Conservation (phyloP, 441 rosid genomes). For the Adansonia madagascariensis region DNA sequence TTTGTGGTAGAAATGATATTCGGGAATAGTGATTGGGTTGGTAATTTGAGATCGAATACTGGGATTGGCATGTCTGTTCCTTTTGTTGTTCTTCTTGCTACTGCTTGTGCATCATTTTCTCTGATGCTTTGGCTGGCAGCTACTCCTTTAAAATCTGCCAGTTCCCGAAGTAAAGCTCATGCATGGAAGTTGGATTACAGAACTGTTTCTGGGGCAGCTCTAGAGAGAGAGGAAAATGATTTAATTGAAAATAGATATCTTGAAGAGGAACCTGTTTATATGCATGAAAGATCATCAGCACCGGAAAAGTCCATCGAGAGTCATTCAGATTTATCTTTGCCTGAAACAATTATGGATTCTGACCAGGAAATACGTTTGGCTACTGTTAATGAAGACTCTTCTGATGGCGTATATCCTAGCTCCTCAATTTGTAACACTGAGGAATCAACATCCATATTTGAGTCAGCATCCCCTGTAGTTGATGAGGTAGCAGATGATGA, state of each 20-base stretch:
- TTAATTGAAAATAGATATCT: conserved; percentile 42
- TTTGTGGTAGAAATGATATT: conserved; percentile 87
- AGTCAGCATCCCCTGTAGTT: conserved; percentile 33
- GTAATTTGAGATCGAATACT: conserved; percentile 73
- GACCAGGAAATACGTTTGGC: conserved; percentile 50
- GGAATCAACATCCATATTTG: conserved; percentile 38
- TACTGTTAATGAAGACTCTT: conserved; percentile 46
- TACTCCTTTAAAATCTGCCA: conserved; percentile 84
- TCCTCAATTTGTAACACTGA: conserved; percentile 28
- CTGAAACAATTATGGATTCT: conserved; percentile 56
- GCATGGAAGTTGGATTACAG: conserved; percentile 57
- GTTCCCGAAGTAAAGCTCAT: conserved; percentile 51
- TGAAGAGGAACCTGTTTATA: conserved; percentile 41
- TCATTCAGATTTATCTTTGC: conserved; percentile 44
- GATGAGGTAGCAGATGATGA: conserved; percentile 44
- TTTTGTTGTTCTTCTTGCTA: conserved; percentile 59
- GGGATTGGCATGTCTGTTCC: conserved; percentile 52
- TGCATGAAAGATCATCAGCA: conserved; percentile 37
- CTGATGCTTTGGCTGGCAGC: conserved; percentile 91
- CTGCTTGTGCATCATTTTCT: conserved; percentile 71
- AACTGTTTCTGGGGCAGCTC: conserved; percentile 39
- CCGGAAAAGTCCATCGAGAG: conserved; percentile 41
- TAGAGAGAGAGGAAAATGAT: conserved; percentile 46
- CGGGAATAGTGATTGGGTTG: conserved; percentile 95
- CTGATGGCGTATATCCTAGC: conserved; percentile 29